Conservation (phyloP, 306 rosid species). For the Vicia sativa region DNA sequence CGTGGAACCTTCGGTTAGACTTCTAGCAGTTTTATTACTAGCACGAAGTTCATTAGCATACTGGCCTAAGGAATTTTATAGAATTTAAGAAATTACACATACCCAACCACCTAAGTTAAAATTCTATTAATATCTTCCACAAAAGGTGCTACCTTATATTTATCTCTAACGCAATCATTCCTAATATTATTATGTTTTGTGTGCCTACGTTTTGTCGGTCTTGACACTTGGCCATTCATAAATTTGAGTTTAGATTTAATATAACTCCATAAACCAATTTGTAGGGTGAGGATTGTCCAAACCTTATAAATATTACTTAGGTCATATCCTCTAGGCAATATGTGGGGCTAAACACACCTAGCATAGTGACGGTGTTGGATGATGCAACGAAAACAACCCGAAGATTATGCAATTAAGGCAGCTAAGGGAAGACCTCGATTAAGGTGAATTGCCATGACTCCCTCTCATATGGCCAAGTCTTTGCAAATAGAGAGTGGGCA, state of each 20-base stretch:
- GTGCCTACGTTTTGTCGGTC: neutral
- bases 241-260: neutral
- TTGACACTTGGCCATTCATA: neutral
- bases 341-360: neutral
- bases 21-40: slow-evolving; percentile 68
- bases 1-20: slow-evolving; percentile 65
- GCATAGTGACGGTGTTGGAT: neutral
- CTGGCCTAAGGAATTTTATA: slow-evolving; percentile 79
- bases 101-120: slow-evolving; percentile 4
- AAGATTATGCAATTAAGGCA: neutral
- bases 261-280: neutral
- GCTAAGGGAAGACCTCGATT: neutral
- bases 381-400: neutral
- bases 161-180: neutral
- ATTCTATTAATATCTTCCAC: neutral
- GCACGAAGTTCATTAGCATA: slow-evolving; percentile 97
- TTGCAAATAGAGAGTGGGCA: neutral
- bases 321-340: neutral
- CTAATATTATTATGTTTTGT: neutral
- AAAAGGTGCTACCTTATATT: neutral
- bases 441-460: neutral
- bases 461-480: neutral
- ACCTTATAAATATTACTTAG: neutral
- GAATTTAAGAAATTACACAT: no score
- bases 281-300: neutral